phyloP scores from a whole-genome alignment of 768 basidiomycete species.

The Lenzites betulinus region DNA sequence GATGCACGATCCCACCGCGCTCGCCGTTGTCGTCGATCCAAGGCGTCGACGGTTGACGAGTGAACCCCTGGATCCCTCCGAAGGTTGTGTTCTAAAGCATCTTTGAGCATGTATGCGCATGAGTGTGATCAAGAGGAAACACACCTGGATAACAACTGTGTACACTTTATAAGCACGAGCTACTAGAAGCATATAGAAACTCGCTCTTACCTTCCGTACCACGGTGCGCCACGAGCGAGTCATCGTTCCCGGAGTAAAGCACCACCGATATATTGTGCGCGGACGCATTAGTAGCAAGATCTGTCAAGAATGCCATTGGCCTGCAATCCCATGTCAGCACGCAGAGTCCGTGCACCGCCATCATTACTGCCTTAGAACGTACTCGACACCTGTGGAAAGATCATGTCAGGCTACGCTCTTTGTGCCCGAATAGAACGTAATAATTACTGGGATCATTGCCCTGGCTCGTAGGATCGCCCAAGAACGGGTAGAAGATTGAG shows the following conservation, averaged over 20 bases:
- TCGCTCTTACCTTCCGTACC: slow-evolving; percentile 55
- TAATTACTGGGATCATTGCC: slow-evolving; percentile 38
- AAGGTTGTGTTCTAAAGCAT: slow-evolving; percentile 69
- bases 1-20: slow-evolving; percentile 70
- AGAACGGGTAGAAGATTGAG: slow-evolving; percentile 33
- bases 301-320: slow-evolving; percentile 63
- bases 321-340: slow-evolving; percentile 32
- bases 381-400: slow-evolving; percentile 35
- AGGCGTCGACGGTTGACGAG: slow-evolving; percentile 63
- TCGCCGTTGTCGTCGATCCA: slow-evolving; percentile 63
- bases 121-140: not conserved
- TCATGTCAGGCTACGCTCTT: not conserved
- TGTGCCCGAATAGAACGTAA: not conserved
- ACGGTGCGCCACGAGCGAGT: slow-evolving; percentile 62
- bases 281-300: slow-evolving; percentile 67
- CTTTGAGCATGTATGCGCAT: too few species aligned
- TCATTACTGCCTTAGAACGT: slow-evolving; percentile 12
- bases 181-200: slow-evolving; percentile 11
- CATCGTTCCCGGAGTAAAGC: slow-evolving; percentile 70
- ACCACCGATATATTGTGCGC: slow-evolving; percentile 52
- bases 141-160: slow-evolving; percentile 51
- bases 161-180: too few species aligned
- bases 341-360: not conserved
- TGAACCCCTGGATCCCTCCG: slow-evolving; percentile 76
- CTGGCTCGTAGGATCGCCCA: slow-evolving; percentile 20